Evolutionary conservation across 352 stramenopile genomes (phyloP).

Genomic region (Phytopythium kandeliae): DNA sequence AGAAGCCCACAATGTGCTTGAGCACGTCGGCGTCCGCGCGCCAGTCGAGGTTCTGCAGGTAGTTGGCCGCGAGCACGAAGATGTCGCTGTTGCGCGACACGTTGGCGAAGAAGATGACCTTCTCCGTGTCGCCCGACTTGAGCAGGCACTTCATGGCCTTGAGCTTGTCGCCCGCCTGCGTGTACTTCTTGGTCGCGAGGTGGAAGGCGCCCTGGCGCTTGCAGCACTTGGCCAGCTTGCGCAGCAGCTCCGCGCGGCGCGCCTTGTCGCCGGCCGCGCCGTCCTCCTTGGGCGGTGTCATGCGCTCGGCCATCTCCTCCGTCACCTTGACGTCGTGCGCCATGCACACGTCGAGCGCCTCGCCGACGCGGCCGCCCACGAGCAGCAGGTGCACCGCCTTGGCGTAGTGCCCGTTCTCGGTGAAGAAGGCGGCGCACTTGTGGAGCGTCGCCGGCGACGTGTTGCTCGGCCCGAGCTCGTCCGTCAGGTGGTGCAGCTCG

Average conservation of each 20-base stretch:
- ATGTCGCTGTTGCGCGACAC: constrained; percentile 91
- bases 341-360: constrained; percentile 89
- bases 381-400: constrained; percentile 90
- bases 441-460: constrained; percentile 82
- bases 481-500: constrained; percentile 79
- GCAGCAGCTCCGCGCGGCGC: constrained; percentile 71
- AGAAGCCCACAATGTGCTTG: constrained; percentile 93
- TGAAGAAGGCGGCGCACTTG: constrained; percentile 92
- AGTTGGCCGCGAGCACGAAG: constrained; percentile 94
- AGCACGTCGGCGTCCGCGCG: constrained; percentile 86
- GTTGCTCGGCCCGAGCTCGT: constrained; percentile 64
- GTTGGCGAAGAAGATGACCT: constrained; percentile 93
- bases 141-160: constrained; percentile 95
- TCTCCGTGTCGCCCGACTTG: constrained; percentile 93
- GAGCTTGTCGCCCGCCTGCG: constrained; percentile 88
- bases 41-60: constrained; percentile 94
- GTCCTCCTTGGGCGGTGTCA: constrained; percentile 87
- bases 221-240: constrained; percentile 89
- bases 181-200: constrained; percentile 95
- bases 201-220: constrained; percentile 92
- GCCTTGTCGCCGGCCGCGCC: constrained; percentile 30
- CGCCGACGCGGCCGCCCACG: constrained; percentile 50
- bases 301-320: constrained; percentile 90
- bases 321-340: constrained; percentile 87
- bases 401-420: constrained; percentile 85